Evolutionary conservation across 2,329 filamentous ascomycete species (phyloP), one percentile per base, ranked within the genome.

Genomic region (Penicillium aurantiogriseum): DNA sequence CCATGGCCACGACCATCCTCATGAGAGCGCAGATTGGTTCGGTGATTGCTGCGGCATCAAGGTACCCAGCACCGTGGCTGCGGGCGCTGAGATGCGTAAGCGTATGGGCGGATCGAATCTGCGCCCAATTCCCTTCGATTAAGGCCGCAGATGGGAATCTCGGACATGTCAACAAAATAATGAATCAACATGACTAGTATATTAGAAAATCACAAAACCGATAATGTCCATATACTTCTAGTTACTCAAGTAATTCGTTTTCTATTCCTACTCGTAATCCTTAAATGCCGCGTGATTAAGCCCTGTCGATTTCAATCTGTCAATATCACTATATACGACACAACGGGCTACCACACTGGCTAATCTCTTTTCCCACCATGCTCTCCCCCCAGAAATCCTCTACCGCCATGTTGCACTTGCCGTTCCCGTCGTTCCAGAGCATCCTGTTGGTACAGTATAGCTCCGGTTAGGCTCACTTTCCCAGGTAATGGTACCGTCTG

Each of bases 31-130:
- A 5, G 76, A 80, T 53, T 82, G 81, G 44, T 99, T 94, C 90
- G 93, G 93, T 5, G 94, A 99, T 74, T 99, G 94, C 75, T 99
- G 94, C 72, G 94, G 94, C 27, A 99, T 99, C 75, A 93, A 96
- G 68, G 94, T 99, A 17, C 95, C 94, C 0, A 96, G 92, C 71
- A 93, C 91, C 52, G 83, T 97, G 56, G 95, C 92, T 29, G 95
- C 94, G 0, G 91, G 91, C 15, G 88, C 92, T 65, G 93, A 96
- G 77, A 88, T 89, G 82, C 88, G 85, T 80, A 97, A 95, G 79
- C 82, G 81, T 54, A 81, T 81, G 65, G 84, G 82, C 31, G 86
- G 83, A 17, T 81, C 78, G 40, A 82, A 92, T 90, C 74, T 99
- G 57, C 75, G 77, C 25, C 75, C 76, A 38, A 79, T 80, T 63